Evolutionary conservation across 2,329 filamentous ascomycete genomes (phyloP).

Genomic region (Fusarium redolens): DNA sequence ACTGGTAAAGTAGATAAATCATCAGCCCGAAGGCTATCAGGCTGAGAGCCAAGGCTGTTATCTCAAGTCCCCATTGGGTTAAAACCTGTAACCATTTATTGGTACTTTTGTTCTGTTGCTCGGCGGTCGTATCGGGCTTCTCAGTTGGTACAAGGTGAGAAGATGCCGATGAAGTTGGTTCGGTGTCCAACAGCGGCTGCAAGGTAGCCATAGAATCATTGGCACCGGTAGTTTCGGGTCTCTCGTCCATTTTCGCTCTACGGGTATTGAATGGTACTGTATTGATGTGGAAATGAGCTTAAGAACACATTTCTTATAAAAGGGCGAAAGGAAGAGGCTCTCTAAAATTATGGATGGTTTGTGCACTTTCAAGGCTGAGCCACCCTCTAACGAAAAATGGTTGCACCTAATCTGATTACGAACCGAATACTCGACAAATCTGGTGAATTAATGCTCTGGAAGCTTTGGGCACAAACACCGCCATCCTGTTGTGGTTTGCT

Average conservation of each 20-base stretch:
- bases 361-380: background rate
- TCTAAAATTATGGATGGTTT: background rate
- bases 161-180: background rate
- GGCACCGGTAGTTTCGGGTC: background rate
- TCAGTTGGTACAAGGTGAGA: background rate
- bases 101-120: accelerated
- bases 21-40: background rate
- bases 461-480: background rate
- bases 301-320: too few species aligned
- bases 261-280: background rate
- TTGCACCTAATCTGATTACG: too few species aligned
- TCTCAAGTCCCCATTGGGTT: background rate
- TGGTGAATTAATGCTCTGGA: background rate
- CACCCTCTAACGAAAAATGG: too few species aligned
- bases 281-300: too few species aligned
- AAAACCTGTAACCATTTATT: background rate
- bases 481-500: background rate
- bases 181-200: background rate
- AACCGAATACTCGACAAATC: background rate
- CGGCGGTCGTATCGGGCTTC: background rate
- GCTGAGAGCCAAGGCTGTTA: background rate
- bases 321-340: accelerated
- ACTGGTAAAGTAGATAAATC: background rate
- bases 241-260: accelerated
- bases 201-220: background rate